Percentiles rank a stretch among this genome's conserved stretches.
These are phyloP conservation scores for Kurtzmaniella quercitrusa DNA, from an alignment of 1,139 yeast species.

Conservation along the genomic window DNA sequence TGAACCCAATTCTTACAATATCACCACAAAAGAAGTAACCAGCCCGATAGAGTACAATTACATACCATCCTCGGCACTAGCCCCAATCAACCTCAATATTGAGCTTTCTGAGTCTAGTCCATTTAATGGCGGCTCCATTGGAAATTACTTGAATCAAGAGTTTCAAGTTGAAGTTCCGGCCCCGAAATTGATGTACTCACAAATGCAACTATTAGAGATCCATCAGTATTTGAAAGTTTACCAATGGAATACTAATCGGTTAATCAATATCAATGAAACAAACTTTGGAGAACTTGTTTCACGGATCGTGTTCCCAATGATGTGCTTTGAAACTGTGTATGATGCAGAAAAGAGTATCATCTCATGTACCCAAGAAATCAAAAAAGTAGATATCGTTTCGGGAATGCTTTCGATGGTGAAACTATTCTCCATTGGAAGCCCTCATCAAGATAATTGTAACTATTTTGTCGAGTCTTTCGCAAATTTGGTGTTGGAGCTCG, in stretches of 20 bases:
- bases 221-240: background rate
- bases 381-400: conserved; percentile 9
- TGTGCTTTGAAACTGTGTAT: conserved; percentile 12
- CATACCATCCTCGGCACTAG: background rate
- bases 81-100: background rate
- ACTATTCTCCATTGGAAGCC: conserved; percentile 19
- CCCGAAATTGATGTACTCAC: background rate
- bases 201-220: background rate
- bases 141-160: background rate
- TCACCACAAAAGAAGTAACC: background rate
- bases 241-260: background rate
- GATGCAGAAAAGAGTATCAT: conserved; percentile 14
- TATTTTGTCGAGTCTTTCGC: conserved; percentile 30
- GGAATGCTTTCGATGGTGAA: background rate
- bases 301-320: conserved; percentile 10
- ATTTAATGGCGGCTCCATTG: background rate
- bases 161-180: background rate
- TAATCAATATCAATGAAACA: background rate
- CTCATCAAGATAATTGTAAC: conserved; percentile 23
- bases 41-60: background rate
- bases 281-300: background rate
- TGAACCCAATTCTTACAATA: background rate
- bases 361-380: conserved; percentile 8
- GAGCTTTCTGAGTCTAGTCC: background rate
- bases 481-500: conserved; percentile 28